Conservation (phyloP, 129 eudicot species). For the Artemisia argyi region DNA sequence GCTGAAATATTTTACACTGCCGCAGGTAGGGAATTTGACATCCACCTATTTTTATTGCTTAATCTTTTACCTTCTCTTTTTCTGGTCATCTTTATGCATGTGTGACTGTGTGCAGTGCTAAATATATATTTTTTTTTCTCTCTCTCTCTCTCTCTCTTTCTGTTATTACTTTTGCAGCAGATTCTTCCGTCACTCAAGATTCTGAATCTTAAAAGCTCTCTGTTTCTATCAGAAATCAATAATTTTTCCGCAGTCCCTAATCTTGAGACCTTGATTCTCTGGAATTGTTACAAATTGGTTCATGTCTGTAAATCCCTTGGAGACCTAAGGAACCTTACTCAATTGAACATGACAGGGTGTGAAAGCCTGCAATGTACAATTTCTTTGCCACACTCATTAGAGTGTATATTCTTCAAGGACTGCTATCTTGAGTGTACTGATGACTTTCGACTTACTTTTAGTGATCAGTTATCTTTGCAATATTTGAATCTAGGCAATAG, state of each 20-base stretch:
- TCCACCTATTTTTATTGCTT: no score
- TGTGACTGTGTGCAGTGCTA: no score
- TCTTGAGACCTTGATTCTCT: constrained; percentile 32
- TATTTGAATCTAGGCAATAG: constrained; percentile 19
- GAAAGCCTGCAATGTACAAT: constrained; percentile 8
- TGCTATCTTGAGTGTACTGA: constrained; percentile 13
- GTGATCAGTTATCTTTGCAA: constrained; percentile 5
- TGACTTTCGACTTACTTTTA: constrained; percentile 14
- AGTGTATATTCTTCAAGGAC: not conserved
- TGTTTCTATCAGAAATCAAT: not conserved
- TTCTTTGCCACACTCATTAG: constrained; percentile 18
- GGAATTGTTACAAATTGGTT: constrained; percentile 20
- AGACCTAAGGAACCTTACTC: constrained; percentile 18
- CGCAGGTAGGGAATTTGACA: no score
- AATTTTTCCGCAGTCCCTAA: constrained; percentile 9
- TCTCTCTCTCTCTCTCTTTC: no score
- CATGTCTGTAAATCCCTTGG: constrained; percentile 30
- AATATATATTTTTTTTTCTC: no score
- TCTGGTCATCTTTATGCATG: no score
- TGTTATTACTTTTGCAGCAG: constrained; percentile 23
- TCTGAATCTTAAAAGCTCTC: constrained; percentile 40
- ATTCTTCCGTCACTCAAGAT: constrained; percentile 17
- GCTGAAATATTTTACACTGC: constrained; percentile 14
- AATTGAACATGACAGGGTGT: constrained; percentile 35
- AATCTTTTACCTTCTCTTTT: no score